A percentile compares a stretch with the other conserved stretches of the same genome.
Conservation (phyloP, 75 land plant genomes). For the Pinus albicaulis region DNA sequence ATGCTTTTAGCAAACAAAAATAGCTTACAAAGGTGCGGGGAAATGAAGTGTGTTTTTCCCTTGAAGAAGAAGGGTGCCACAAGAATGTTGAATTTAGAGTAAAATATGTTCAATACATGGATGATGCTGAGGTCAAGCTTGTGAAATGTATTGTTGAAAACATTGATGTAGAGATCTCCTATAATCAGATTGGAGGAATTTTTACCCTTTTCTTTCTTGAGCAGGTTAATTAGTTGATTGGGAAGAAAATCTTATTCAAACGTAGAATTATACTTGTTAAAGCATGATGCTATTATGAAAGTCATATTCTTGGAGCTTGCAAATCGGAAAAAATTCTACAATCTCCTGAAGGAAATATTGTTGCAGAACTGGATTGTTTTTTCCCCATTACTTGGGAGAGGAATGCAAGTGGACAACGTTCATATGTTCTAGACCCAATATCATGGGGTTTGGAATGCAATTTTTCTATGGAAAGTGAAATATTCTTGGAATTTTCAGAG, state of each 20-base stretch:
- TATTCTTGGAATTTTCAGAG: neutral
- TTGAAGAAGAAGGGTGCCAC: constrained; percentile 39
- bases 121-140: constrained; percentile 68
- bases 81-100: constrained; percentile 53
- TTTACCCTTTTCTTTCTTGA: constrained; percentile 70
- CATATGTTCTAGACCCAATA: constrained; percentile 17
- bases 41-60: too few species aligned
- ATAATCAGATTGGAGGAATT: constrained; percentile 68
- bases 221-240: constrained; percentile 57
- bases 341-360: constrained; percentile 17
- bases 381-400: constrained; percentile 34
- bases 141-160: constrained; percentile 65
- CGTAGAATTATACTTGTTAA: constrained; percentile 69
- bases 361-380: constrained; percentile 16
- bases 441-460: neutral
- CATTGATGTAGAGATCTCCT: constrained; percentile 67
- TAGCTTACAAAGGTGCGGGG: too few species aligned
- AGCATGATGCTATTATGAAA: constrained; percentile 83
- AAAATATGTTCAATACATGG: constrained; percentile 59
- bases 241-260: constrained; percentile 64
- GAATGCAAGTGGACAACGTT: constrained; percentile 23
- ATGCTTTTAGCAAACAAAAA: too few species aligned
- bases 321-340: constrained; percentile 25
- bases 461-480: neutral
- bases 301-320: constrained; percentile 64